Base-by-base conservation (phyloP, 495 filamentous ascomycete species). In the Aspergillus nidulans region DNA sequence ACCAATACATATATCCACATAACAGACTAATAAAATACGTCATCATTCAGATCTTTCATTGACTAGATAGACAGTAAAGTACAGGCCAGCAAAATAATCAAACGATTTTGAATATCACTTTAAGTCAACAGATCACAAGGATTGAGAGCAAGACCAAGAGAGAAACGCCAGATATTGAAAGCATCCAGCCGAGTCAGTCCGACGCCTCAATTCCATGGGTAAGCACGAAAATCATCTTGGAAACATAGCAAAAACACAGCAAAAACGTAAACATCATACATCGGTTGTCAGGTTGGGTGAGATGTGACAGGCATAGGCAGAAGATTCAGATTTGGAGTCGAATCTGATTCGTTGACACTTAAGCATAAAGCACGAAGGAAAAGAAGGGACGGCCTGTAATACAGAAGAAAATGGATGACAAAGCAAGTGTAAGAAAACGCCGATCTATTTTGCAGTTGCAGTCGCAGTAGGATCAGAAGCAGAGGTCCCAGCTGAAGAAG, bases 381-480 rank as follows among this genome's bases (percentile, higher is more conserved):
- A 59, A 47, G 60, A 59, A 60, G 36, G 54, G 52, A 64, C 52
- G 57, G 52, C 61, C 57, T 64, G 58, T 53, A 61, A 39, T 34
- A 34, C 30, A 23, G 18, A 47, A 47, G 4, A 18, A 23, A 49
- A n/a, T 15, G 20, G 12, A 30, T 51, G n/a, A n/a, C n/a, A n/a
- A n/a, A n/a, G n/a, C n/a, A n/a, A n/a, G n/a, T n/a, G n/a, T n/a
- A n/a, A 55, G 19, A 26, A 47, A 44, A 59, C 60, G 52, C 58
- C 58, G 52, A 47, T 53, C 38, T 50, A 58, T 49, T 45, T 45
- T 28, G 36, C 49, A 59, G 57, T 40, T 47, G 10, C 30, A 34
- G 10, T 34, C 30, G 30, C 30, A 34, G 30, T 34, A 10, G 8
- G 30, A 6, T 6, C 30, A 34, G 30, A 34, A 34, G 30, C 30